Evolutionary conservation across 2,329 filamentous ascomycete genomes (phyloP), one percentile per base, ranked within the genome.

Genomic region (Lasiodiplodia citricola): DNA sequence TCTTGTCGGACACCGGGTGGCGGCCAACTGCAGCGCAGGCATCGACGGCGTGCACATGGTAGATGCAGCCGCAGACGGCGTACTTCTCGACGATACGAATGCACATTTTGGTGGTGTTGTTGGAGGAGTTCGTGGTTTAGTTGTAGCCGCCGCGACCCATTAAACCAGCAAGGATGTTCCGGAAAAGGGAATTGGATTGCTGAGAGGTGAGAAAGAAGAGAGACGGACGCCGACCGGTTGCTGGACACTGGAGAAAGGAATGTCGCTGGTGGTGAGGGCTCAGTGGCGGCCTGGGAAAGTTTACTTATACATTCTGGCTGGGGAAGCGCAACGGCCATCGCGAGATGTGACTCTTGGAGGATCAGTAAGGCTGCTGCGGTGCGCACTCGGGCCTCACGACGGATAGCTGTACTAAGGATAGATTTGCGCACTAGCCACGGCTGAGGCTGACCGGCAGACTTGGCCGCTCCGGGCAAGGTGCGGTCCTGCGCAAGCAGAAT

Each of bases 31-130:
- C 75, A 5, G 75, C 71, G 64, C 78, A 80, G 23, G 74, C 73
- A 56, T 80, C 77, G n/a, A 80, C 74, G 4, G 75, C 74, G 67
- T 80, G 78, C 13, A 75, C 71, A 64, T 79, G 74, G 67, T 80
- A 80, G 28, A 74, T 72, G 70, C 78, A 80, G 28, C 77, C 77
- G 62, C 78, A 80, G n/a, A 75, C 76, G 3, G 78, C 74, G 63
- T 76, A 80, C 62, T 75, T 76, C 67, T 80, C 78, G 21, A 80
- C 73, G 25, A 80, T 71, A 28, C 76, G 75, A 56, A 79, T 72
- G 64, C 78, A 80, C 78, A 80, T 80, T 25, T 28, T 73, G 68
- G 7, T 28, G 52, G 47, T 35, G 18, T 35, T 35, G 35, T 55
- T 66, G 14, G 44, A 37, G 21, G 44, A n/a, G 57, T 44, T 10